Base-by-base conservation (phyloP, 2,329 filamentous ascomycete genomes). In the Diaporthe destruens region DNA sequence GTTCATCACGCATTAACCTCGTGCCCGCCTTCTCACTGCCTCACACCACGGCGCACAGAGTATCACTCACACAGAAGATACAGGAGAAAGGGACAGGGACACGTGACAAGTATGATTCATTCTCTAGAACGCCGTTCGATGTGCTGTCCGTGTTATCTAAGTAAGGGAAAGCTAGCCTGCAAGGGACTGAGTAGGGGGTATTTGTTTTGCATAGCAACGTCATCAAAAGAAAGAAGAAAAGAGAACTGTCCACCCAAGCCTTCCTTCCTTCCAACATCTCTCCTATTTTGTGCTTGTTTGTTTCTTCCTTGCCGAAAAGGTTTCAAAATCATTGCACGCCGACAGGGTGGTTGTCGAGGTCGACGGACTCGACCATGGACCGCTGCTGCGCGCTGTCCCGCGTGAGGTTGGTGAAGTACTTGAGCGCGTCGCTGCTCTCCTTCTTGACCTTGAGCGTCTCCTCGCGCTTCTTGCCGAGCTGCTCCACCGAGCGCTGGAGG, bases 361-460 rank as follows among this genome's bases (percentile, higher is more conserved):
- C 89, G 55, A 91, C 84, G 9, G 80, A 84, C 72, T 86, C 83
- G 32, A 90, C 85, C 55, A 82, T 81, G 56, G 80, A 80, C 44
- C 87, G 85, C 77, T 91, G 85, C 72, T 85, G 82, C 25, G 85
- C 84, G 74, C 88, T 90, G 76, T 91, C 87, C 74, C 93, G 88
- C 68, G 96, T 91, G 23, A 99, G 87, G 78, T 97, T 96, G 68
- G 90, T 86, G 81, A 99, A 99, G 84, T 97, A 98, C 82, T 96
- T 97, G 76, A 90, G 86, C 8, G 96, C 96, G 42, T 94, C 91
- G 80, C 97, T 93, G 79, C 94, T 96, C 83, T 98, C 96, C 44
- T 86, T 87, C 81, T 92, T 92, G 74, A 94, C 88, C 84, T 96
- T 97, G 79, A 89, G 87, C 11, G 94, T 96, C 80, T 98, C 93